These are phyloP conservation scores for Nissolia schottii DNA, from an alignment of 306 rosid species.

Conservation along the genomic window DNA sequence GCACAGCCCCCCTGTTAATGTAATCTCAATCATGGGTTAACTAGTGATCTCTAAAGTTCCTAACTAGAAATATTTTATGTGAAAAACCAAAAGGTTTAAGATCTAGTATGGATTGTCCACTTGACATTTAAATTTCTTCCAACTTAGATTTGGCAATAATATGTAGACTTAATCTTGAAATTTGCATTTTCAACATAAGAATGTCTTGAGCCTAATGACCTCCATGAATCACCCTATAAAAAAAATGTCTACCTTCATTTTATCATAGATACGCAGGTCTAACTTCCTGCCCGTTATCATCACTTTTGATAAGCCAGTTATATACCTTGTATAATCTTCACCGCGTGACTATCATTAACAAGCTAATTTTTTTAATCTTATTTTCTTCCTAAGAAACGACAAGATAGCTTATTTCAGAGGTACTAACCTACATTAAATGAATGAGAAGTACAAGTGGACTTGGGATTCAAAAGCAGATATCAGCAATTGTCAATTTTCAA, in stretches of 20 bases:
- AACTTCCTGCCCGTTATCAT: neutral
- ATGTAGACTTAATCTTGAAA: neutral
- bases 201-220: neutral
- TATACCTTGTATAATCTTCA: neutral
- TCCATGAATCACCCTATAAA: neutral
- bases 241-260: neutral
- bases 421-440: neutral
- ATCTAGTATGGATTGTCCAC: neutral
- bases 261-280: neutral
- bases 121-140: neutral
- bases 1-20: too few species aligned
- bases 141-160: neutral
- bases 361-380: neutral
- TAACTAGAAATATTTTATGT: neutral
- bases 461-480: neutral
- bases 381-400: neutral
- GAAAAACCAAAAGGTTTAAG: neutral
- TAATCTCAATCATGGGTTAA: too few species aligned
- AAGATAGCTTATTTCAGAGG: neutral
- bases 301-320: neutral
- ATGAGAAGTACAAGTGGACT: slow-evolving; percentile 4
- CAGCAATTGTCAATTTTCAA: neutral
- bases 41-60: too few species aligned
- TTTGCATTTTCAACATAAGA: neutral
- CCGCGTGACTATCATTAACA: neutral